These are phyloP conservation scores for Paspalum notatum DNA, from an alignment of 176 grass and related monocot genomes.

Conservation along the genomic window DNA sequence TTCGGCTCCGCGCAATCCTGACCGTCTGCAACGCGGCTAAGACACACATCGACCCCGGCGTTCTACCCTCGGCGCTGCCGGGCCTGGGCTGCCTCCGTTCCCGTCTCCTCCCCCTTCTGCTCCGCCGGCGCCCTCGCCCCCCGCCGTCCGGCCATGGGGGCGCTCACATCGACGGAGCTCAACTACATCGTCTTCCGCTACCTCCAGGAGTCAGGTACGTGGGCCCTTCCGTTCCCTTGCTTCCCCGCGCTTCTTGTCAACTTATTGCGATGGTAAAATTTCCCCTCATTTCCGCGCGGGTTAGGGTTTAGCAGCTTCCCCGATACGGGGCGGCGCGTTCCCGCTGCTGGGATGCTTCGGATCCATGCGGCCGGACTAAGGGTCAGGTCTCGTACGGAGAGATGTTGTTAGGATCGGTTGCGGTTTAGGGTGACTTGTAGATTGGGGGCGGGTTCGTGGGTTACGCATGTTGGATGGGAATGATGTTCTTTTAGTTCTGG, in stretches of 20 bases:
- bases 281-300: background rate
- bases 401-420: background rate
- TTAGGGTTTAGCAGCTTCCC: slow-evolving; percentile 6
- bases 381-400: background rate
- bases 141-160: slow-evolving; percentile 54
- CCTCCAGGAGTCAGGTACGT: slow-evolving; percentile 93
- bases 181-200: slow-evolving; percentile 96
- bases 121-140: background rate
- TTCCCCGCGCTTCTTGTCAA: background rate
- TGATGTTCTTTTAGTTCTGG: background rate
- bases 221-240: background rate
- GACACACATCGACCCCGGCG: background rate
- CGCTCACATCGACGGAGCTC: slow-evolving; percentile 79
- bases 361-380: slow-evolving; percentile 5
- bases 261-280: background rate
- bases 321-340: background rate
- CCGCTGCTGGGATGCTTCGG: background rate
- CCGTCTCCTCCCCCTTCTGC: background rate
- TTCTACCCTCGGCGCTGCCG: background rate
- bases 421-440: background rate
- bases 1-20: background rate
- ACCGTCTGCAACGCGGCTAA: background rate
- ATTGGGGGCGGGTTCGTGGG: background rate
- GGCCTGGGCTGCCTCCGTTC: background rate
- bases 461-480: background rate